Evolutionary conservation across 2,329 filamentous ascomycete species (phyloP), one percentile per base, ranked within the genome.

Genomic region (Penicillium sclerotigenum): DNA sequence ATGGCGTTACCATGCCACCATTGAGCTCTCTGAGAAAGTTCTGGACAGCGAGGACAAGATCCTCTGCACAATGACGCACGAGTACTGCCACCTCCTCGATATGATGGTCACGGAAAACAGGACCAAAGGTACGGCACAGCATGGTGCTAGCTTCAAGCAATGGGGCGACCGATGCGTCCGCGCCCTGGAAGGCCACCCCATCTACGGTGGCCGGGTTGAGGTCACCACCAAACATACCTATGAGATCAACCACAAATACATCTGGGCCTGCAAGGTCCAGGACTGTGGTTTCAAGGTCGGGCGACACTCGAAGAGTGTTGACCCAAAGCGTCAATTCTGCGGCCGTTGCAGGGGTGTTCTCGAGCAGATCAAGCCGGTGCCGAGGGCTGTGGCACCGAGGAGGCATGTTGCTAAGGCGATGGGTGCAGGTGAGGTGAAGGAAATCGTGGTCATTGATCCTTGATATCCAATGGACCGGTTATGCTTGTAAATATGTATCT

Each of bases 201-300:
- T 92, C 63, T 80, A 77, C 2, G 47, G 41, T 11, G 79, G 84
- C 3, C 82, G 70, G 3, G 76, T 97, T 41, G 76, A 87, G 33
- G 90, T 97, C 20, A 96, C 91, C 1, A 97, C 92, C 0, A 95
- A 90, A 69, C 93, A 99, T 73, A 83, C 79, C 31, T 99, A 97
- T 72, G 83, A 87, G 47, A 97, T 97, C 67, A 88, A 92, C 64
- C 96, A 90, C 77, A 95, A 93, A 76, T 99, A 93, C 70, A 76
- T 92, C 20, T 97, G 94, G 93, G 79, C 82, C 40, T 97, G 93
- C 70, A 76, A 71, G 5, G 52, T 2, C 4, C 20, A 40, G 34
- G 72, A 68, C 3, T 97, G 94, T 69, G 81, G 78, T 0, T 75
- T 82, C 31, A 87, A 89, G 70, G 95, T 89, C 71, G 89, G 91